Percentiles rank a stretch among this genome's conserved stretches.
Evolutionary conservation across 495 filamentous ascomycete species (phyloP).

Genomic region (Paragyromitra xinjiangensis): DNA sequence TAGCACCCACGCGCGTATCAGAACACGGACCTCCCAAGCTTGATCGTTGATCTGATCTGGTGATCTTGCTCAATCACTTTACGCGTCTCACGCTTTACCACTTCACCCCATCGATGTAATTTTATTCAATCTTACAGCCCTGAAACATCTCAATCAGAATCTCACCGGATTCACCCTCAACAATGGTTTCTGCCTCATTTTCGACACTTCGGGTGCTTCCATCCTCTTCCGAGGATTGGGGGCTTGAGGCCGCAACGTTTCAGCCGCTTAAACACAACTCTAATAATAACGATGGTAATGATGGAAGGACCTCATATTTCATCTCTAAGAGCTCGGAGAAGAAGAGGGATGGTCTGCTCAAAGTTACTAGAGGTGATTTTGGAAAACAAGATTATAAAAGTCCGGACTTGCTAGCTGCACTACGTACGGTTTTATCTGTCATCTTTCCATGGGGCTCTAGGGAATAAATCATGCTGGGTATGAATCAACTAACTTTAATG

Average conservation of each 20-base stretch:
- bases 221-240: neutral
- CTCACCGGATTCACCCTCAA: neutral
- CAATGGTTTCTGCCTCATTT: conserved; percentile 21
- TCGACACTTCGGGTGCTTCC: conserved; percentile 11
- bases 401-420: conserved; percentile 23
- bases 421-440: conserved; percentile 19
- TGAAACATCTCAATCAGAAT: neutral
- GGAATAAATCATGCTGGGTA: no score
- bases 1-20: conserved; percentile 15
- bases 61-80: conserved; percentile 12
- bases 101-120: neutral
- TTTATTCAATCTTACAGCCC: neutral
- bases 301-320: conserved; percentile 39
- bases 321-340: conserved; percentile 9
- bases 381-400: conserved; percentile 7
- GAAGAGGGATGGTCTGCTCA: neutral
- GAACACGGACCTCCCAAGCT: neutral
- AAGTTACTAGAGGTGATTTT: conserved; percentile 21
- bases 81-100: conserved; percentile 9
- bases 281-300: neutral
- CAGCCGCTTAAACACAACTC: conserved; percentile 23
- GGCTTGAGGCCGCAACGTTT: neutral
- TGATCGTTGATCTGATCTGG: conserved; percentile 12
- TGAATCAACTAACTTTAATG: neutral
- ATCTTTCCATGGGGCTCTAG: neutral